phyloP scores from a whole-genome alignment of 495 filamentous ascomycete genomes.

The Chaetomidium leptoderma region DNA sequence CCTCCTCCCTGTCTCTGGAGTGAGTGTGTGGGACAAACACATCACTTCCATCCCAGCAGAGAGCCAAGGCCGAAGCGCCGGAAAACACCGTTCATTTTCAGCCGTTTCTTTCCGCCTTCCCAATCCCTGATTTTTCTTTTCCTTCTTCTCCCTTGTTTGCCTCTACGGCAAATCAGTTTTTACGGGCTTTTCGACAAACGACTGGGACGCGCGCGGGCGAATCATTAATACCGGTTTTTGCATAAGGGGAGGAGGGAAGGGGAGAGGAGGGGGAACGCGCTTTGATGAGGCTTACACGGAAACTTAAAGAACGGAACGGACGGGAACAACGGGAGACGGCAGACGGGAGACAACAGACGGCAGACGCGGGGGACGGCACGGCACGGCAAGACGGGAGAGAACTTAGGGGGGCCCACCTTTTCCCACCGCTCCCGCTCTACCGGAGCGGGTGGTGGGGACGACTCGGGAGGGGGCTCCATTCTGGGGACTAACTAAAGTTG shows the following conservation, averaged over 20 bases:
- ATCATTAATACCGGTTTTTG: not conserved
- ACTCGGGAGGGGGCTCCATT: too few species aligned
- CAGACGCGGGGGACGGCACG: conserved; percentile 20
- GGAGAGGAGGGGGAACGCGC: too few species aligned
- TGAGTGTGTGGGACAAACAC: not conserved
- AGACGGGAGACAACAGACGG: conserved; percentile 14
- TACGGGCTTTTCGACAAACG: too few species aligned
- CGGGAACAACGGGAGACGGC: conserved; percentile 24
- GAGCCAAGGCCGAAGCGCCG: not conserved
- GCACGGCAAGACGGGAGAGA: conserved; percentile 22
- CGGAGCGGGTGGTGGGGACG: too few species aligned
- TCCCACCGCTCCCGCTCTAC: too few species aligned
- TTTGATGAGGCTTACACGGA: conserved; percentile 7
- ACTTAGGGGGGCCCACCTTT: conserved; percentile 12
- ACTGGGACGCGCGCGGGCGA: too few species aligned
- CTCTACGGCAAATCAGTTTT: not conserved
- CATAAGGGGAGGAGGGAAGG: not conserved
- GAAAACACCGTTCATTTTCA: not conserved
- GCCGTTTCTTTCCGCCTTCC: not conserved
- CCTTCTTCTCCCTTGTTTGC: not conserved
- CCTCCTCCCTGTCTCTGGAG: too few species aligned
- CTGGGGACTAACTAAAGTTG: too few species aligned
- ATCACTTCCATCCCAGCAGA: not conserved
- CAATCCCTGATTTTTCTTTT: not conserved
- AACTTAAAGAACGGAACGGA: conserved; percentile 3